Percentiles rank a stretch among this genome's conserved stretches.
These are phyloP conservation scores for Leccinum pachyderme DNA, from an alignment of 1,284 basidiomycete species.

Conservation along the genomic window DNA sequence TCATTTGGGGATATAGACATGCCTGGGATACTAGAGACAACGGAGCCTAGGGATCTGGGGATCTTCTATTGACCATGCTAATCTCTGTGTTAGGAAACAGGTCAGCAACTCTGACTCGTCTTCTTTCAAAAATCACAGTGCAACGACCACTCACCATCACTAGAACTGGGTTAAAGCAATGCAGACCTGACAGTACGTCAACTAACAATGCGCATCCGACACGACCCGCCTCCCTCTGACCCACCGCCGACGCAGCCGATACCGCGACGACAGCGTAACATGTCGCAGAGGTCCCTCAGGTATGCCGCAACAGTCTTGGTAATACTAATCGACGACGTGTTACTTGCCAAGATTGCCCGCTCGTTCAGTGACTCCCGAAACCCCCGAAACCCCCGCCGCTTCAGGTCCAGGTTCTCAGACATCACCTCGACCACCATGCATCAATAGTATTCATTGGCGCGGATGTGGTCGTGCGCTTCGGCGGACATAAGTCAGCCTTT, in stretches of 20 bases:
- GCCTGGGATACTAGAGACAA: too few species aligned
- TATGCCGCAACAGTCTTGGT: constrained; percentile 88
- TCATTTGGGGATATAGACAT: too few species aligned
- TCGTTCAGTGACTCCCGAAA: constrained; percentile 71
- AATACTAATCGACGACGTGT: constrained; percentile 93
- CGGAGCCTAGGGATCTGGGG: too few species aligned
- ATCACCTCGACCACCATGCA: constrained; percentile 92
- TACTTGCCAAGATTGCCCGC: constrained; percentile 83
- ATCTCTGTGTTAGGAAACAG: too few species aligned
- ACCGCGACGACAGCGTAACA: constrained; percentile 12
- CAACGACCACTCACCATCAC: constrained; percentile 67
- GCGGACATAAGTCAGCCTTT: constrained; percentile 80
- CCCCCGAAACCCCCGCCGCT: constrained; percentile 74
- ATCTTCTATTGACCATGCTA: too few species aligned
- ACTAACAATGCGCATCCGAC: constrained; percentile 40
- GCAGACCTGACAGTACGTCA: constrained; percentile 55
- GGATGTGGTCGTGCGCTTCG: constrained; percentile 67
- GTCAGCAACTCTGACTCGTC: too few species aligned
- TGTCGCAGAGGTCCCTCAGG: constrained; percentile 38
- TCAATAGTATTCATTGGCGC: constrained; percentile 52
- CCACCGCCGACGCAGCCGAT: constrained; percentile 58
- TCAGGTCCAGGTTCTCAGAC: constrained; percentile 82
- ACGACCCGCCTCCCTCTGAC: constrained; percentile 59
- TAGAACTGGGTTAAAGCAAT: constrained; percentile 96
- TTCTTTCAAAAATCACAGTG: neutral